Evolutionary conservation across 1,284 basidiomycete genomes (phyloP).

Genomic region (Naganishia liquefaciens): DNA sequence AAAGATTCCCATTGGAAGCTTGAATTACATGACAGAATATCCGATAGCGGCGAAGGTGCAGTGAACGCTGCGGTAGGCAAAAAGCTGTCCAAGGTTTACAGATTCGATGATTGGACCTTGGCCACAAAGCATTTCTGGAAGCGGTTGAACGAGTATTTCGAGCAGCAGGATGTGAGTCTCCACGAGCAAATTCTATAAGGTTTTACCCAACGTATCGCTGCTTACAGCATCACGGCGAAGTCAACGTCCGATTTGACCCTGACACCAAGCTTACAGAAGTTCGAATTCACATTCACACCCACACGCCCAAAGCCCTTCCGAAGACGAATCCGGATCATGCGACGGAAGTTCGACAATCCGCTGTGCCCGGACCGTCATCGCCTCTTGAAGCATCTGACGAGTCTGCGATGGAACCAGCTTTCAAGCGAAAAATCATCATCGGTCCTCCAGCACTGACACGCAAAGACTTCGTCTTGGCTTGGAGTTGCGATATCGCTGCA

Average conservation of each 20-base stretch:
- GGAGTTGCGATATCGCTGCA: conserved; percentile 25
- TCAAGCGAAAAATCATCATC: conserved; percentile 13
- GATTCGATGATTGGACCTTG: conserved; percentile 9
- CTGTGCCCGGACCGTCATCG: neutral
- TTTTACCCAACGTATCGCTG: neutral
- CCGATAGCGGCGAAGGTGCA: neutral
- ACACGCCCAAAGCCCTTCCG: conserved; percentile 22
- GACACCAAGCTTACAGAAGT: conserved; percentile 28
- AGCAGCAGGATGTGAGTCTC: conserved; percentile 28
- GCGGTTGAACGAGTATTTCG: conserved; percentile 10
- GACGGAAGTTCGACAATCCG: neutral
- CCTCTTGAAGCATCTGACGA: too few relatives aligned
- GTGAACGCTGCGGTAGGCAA: conserved; percentile 6
- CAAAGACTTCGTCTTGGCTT: conserved; percentile 32
- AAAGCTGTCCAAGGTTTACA: conserved; percentile 45
- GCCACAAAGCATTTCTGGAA: conserved; percentile 23
- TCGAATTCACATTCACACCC: conserved; percentile 20
- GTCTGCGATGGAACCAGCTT: neutral
- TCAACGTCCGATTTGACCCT: conserved; percentile 19
- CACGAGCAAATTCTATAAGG: too few relatives aligned
- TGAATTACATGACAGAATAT: neutral
- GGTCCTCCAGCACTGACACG: conserved; percentile 29
- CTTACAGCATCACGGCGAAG: conserved; percentile 24
- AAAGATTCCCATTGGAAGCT: conserved; percentile 13
- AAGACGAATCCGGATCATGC: neutral